Evolutionary conservation across 495 filamentous ascomycete genomes (phyloP).

Genomic region (Penicillium cinerascens): DNA sequence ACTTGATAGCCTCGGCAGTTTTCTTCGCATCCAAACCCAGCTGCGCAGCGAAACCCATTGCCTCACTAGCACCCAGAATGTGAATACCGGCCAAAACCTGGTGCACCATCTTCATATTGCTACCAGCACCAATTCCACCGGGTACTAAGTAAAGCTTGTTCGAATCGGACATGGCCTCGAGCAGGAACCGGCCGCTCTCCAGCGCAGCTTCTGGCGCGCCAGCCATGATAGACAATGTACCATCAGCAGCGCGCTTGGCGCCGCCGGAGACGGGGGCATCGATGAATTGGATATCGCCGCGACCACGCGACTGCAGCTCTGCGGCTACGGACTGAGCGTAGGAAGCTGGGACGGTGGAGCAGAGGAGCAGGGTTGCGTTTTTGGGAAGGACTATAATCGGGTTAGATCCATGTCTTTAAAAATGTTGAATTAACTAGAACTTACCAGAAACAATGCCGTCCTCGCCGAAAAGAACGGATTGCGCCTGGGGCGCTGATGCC

Average conservation of each 20-base stretch:
- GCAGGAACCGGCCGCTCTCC: conserved; percentile 53
- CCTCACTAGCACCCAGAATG: conserved; percentile 69
- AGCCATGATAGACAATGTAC: conserved; percentile 78
- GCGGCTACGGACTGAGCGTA: conserved; percentile 59
- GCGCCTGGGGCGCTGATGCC: conserved; percentile 67
- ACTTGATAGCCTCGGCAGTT: conserved; percentile 55
- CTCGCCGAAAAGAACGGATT: conserved; percentile 61
- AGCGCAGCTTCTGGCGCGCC: conserved; percentile 58
- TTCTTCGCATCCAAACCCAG: conserved; percentile 60
- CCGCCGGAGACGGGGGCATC: conserved; percentile 78
- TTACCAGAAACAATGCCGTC: conserved; percentile 49
- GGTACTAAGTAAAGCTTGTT: conserved; percentile 70
- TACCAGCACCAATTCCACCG: conserved; percentile 72
- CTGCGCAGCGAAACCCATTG: conserved; percentile 66
- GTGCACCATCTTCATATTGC: conserved; percentile 85
- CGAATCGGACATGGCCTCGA: conserved; percentile 57
- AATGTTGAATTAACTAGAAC: background rate
- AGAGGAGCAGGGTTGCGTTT: conserved; percentile 63
- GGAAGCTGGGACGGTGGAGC: conserved; percentile 69
- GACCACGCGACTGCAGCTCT: conserved; percentile 49
- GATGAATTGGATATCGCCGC: conserved; percentile 64
- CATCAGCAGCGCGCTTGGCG: conserved; percentile 66
- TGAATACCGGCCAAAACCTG: conserved; percentile 77
- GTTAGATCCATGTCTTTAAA: background rate
- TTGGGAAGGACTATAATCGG: conserved; percentile 42